phyloP scores from a whole-genome alignment of 352 stramenopile species.

The Lagenidium sp. region DNA sequence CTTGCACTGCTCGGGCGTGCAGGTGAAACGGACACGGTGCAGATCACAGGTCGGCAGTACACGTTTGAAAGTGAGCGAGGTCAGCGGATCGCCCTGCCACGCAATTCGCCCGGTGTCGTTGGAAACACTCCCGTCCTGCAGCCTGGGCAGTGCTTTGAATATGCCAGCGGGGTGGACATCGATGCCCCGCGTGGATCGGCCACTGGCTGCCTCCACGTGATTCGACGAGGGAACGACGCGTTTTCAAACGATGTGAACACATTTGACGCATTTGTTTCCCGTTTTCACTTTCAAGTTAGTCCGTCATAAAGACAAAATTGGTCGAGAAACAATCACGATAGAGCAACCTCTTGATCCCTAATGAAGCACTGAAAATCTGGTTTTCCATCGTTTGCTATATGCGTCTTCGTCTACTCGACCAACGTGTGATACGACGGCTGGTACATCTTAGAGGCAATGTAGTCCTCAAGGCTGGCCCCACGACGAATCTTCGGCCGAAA shows the following conservation, averaged over 20 bases:
- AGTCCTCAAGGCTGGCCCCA: conserved; percentile 76
- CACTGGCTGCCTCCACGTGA: conserved; percentile 52
- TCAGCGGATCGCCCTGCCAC: conserved; percentile 41
- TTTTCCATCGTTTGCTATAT: too few species aligned
- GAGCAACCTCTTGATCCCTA: too few species aligned
- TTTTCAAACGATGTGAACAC: conserved; percentile 19
- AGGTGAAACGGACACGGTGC: conserved; percentile 42
- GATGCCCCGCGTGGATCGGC: conserved; percentile 48
- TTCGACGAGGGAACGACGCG: conserved; percentile 20
- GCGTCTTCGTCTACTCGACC: conserved; percentile 67
- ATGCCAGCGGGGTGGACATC: conserved; percentile 70
- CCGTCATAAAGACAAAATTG: too few species aligned
- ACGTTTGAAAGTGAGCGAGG: conserved; percentile 68
- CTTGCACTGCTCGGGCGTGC: too few species aligned
- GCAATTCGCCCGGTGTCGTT: conserved; percentile 62
- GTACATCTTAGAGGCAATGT: conserved; percentile 93
- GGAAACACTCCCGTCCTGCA: conserved; percentile 48
- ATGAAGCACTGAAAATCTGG: too few species aligned
- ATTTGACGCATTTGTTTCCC: conserved; percentile 66
- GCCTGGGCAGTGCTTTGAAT: conserved; percentile 72
- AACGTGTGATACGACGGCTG: conserved; percentile 91
- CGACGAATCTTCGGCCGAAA: conserved; percentile 64
- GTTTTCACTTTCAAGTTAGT: conserved; percentile 32
- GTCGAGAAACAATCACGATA: too few species aligned
- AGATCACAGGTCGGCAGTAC: conserved; percentile 67